A percentile compares a stretch with the other conserved stretches of the same genome.
These are phyloP conservation scores for Sodiomyces alkalinus DNA, from an alignment of 2,329 filamentous ascomycete species.

Conservation along the genomic window DNA sequence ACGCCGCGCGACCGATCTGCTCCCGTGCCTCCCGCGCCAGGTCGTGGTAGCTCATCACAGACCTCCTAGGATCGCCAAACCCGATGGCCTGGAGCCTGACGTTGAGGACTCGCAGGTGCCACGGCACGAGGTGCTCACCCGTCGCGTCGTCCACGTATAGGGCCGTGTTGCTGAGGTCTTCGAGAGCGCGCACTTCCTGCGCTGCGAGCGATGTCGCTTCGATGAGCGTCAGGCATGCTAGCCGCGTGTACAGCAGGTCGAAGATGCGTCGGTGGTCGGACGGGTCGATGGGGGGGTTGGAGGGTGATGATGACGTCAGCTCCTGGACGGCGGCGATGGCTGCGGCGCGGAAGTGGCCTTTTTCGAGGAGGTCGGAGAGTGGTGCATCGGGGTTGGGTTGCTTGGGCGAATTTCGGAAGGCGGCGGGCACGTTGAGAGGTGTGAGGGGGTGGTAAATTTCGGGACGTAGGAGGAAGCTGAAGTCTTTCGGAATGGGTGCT, in stretches of 20 bases:
- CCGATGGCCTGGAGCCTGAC: conserved; percentile 76
- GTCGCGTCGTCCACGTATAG: conserved; percentile 40
- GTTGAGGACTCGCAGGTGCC: conserved; percentile 70
- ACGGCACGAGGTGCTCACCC: conserved; percentile 59
- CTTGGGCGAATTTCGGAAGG: conserved; percentile 55
- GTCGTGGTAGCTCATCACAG: conserved; percentile 84
- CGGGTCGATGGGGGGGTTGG: conserved; percentile 23
- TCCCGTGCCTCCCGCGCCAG: conserved; percentile 63
- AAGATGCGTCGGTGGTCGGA: conserved; percentile 55
- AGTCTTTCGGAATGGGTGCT: conserved; percentile 44
- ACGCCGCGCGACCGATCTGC: conserved; percentile 33
- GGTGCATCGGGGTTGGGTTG: conserved; percentile 48
- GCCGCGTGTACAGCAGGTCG: conserved; percentile 60
- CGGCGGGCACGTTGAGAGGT: conserved; percentile 38
- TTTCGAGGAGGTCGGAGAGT: conserved; percentile 50
- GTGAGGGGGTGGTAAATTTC: conserved; percentile 74
- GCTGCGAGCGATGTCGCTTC: conserved; percentile 54
- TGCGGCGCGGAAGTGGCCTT: conserved; percentile 67
- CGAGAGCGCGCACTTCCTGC: conserved; percentile 49
- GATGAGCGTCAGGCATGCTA: conserved; percentile 70
- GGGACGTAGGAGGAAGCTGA: conserved; percentile 64
- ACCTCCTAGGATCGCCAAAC: conserved; percentile 68
- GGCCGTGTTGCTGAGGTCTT: conserved; percentile 40
- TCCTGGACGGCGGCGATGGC: conserved; percentile 52
- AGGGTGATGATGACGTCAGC: conserved; percentile 34